These are phyloP conservation scores for Yamadazyma siamensis DNA, from an alignment of 1,139 yeast genomes.

Conservation along the genomic window DNA sequence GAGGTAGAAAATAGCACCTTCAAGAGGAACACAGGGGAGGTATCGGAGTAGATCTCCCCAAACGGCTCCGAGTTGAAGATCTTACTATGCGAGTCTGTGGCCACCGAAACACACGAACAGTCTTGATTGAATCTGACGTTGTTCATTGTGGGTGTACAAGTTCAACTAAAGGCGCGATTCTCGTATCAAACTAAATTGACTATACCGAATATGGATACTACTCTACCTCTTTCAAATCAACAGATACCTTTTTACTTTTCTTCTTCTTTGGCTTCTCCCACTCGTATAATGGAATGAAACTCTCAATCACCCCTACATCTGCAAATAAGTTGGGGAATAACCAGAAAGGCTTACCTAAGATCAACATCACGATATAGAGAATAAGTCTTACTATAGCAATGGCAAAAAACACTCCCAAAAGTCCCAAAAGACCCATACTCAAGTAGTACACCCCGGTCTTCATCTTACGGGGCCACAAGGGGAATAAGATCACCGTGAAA, in stretches of 20 bases:
- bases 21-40: conserved; percentile 30
- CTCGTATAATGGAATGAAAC: conserved; percentile 84
- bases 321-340: conserved; percentile 93
- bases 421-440: conserved; percentile 71
- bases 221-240: conserved; percentile 47
- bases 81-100: conserved; percentile 32
- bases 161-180: too few species aligned
- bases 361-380: conserved; percentile 61
- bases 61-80: conserved; percentile 48
- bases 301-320: conserved; percentile 90
- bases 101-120: conserved; percentile 37
- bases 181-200: too few species aligned
- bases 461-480: conserved; percentile 93
- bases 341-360: conserved; percentile 79
- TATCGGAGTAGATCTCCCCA: conserved; percentile 35
- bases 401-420: conserved; percentile 72
- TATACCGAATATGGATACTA: too few species aligned
- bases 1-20: conserved; percentile 74
- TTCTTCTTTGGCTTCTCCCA: conserved; percentile 62
- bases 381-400: conserved; percentile 79
- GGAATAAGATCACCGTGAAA: conserved; percentile 81
- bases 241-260: conserved; percentile 15
- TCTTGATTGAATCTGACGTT: conserved; percentile 46
- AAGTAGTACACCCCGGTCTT: conserved; percentile 89
- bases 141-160: conserved; percentile 21